Base-by-base conservation (phyloP, 495 filamentous ascomycete species). In the Neurospora africana region DNA sequence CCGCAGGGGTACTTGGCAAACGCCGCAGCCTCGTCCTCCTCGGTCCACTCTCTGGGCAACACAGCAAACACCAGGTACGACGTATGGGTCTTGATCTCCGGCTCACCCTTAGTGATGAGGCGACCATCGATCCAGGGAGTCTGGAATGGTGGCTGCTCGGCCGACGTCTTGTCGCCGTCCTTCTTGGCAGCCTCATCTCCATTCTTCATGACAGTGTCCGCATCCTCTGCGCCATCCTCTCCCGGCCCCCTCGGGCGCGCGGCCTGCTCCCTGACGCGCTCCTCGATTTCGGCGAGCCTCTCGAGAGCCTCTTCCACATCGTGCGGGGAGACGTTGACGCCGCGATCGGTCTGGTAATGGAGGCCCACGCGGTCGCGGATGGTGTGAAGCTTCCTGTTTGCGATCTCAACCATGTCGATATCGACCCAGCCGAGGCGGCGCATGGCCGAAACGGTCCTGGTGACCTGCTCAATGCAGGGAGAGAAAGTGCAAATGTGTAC, bases 401-500 rank as follows among this genome's bases (percentile, higher is more conserved):
- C 83, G 13, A 98, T 84, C 80, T 98, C 95, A 5, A 93, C 90
- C 93, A 97, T 97, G 53, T 90, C 87, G 75, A 98, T 94, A 58
- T 92, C 88, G n/a, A 94, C 84, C 96, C 95, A 99, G 71, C 91
- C 91, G 4, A 92, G 82, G 37, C 89, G 84, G 47, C 94, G 91
- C 77, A 99, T 86, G 2, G 86, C 84, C 53, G 91, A 88, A 69
- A 97, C 88, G 0, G 96, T 98, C 43, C 88, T 87, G 38, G 91
- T 91, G 10, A 94, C 94, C 80, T 99, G 95, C 81, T 99, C 95
- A 76, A 99, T 94, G 79, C 95, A 99, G 0, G 95, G 95, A 9
- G 91, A 94, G 83, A 99, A 99, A 3, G 94, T 95, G 81, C 95
- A 99, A 73, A 99, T 83, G 73, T 93, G 86, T 23, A 88, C 87